phyloP scores from a whole-genome alignment of 2,329 filamentous ascomycete species.

The Clonostachys rosea region DNA sequence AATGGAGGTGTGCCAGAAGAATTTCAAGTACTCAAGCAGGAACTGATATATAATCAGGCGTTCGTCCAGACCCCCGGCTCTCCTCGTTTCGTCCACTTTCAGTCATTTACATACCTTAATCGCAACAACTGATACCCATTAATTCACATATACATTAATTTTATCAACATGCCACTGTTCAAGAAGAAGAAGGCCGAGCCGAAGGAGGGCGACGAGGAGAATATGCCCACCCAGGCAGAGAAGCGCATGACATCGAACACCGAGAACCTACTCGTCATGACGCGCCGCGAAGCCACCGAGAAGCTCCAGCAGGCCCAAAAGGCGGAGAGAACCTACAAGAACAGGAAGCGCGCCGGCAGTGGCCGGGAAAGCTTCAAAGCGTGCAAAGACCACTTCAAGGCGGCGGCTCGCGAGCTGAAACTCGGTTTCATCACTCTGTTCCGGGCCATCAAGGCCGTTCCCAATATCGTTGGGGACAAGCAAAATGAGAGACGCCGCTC shows the following conservation, averaged over 20 bases:
- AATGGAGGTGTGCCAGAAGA: no score
- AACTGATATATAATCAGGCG: no score
- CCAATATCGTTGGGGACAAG: constrained; percentile 29
- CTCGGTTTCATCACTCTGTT: constrained; percentile 22
- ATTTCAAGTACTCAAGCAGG: no score
- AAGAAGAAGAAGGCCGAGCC: no score
- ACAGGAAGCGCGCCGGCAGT: constrained; percentile 30
- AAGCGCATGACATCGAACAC: constrained; percentile 35
- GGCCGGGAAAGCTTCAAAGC: constrained; percentile 29
- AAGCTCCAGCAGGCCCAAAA: constrained; percentile 28
- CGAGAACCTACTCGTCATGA: constrained; percentile 31
- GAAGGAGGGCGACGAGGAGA: neutral
- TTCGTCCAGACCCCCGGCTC: no score
- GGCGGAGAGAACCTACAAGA: constrained; percentile 33
- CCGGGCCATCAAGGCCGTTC: constrained; percentile 20
- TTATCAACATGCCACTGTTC: no score
- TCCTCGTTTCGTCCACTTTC: no score
- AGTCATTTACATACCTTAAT: no score
- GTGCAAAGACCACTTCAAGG: constrained; percentile 29
- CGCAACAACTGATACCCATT: no score
- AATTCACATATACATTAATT: no score
- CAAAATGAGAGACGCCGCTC: constrained; percentile 21
- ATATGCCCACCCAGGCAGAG: neutral
- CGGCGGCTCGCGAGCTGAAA: constrained; percentile 27
- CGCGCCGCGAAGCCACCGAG: constrained; percentile 28